phyloP scores from a whole-genome alignment of 257 asterid species.

The Nicotiana sylvestris region DNA sequence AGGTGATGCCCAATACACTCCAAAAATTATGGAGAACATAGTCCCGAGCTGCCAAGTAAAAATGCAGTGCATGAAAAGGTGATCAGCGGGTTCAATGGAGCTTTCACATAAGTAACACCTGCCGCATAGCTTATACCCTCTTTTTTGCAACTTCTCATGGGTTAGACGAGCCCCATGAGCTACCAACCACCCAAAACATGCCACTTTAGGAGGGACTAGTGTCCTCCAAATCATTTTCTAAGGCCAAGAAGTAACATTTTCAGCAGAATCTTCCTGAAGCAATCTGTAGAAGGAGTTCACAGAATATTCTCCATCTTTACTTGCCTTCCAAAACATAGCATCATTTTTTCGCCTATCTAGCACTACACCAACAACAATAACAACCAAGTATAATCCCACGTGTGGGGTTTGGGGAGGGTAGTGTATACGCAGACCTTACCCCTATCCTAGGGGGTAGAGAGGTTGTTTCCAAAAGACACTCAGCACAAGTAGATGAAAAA shows the following conservation, averaged over 20 bases:
- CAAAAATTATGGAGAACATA: not conserved
- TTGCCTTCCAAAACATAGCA: slow-evolving; percentile 1
- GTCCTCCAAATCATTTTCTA: not conserved
- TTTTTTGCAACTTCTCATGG: not conserved
- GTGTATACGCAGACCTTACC: too few relatives aligned
- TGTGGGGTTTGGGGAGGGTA: too few relatives aligned
- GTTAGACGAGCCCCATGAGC: not conserved
- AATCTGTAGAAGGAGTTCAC: not conserved
- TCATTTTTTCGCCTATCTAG: not conserved
- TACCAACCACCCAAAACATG: not conserved
- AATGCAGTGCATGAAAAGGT: not conserved
- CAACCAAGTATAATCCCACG: too few relatives aligned
- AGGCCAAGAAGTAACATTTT: not conserved
- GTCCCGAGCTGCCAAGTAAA: not conserved
- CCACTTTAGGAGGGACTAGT: not conserved
- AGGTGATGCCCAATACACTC: not conserved
- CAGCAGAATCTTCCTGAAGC: not conserved
- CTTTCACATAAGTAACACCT: not conserved
- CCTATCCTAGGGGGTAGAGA: too few relatives aligned
- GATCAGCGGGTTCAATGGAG: not conserved
- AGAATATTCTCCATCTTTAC: not conserved
- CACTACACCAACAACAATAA: too few relatives aligned
- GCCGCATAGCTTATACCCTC: not conserved
- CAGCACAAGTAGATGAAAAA: too few relatives aligned
- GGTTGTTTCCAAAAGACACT: too few relatives aligned